Base-by-base conservation (phyloP, 2,329 filamentous ascomycete genomes). In the Polytolypa hystricis region DNA sequence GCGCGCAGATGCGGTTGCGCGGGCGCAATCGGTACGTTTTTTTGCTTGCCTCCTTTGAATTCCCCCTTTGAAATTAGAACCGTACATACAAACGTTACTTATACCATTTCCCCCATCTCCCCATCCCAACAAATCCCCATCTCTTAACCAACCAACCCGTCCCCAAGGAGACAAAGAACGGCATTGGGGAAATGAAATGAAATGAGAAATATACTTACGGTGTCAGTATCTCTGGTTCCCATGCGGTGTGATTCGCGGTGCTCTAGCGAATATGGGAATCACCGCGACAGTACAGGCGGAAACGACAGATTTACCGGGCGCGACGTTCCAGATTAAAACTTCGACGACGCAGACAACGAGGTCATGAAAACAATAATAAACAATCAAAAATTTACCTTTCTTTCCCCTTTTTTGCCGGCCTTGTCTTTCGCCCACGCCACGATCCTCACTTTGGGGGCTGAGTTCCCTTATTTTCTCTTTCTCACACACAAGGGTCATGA, bases 241-340 rank as follows among this genome's bases (percentile, higher is more conserved):
- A 5, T 93, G 87, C 50, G 91, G 91, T 31, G 73, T 98, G 33
- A 84, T 98, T 42, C 74, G 89, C 40, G 91, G 91, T 19, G 86
- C 85, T n/a, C 65, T 98, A 33, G 81, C 86, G n/a, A 86, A 81
- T 34, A 69, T 98, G 66, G 91, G 89, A 4, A 86, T 96, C 49
- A 80, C 79, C 50, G 87, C 87, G 7, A 93, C 81, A 1, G 89
- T 98, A 1, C 84, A 93, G 49, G 91, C 86, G 4, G 91, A 95
- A 63, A 83, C 82, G 37, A 81, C 70, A 38, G 89, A 93, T 56
- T 68, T 98, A 37, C 91, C 91, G 0, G 74, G 74, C 4, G 91
- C 89, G 23, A 84, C 87, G 1, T 98, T 98, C 58, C 91, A 98
- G 64, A 95, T 98, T 58, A 93, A 93, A 66, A 91, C 84, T n/a